phyloP scores from a whole-genome alignment of 2,329 filamentous ascomycete genomes.

The Atkinsonella texensis region DNA sequence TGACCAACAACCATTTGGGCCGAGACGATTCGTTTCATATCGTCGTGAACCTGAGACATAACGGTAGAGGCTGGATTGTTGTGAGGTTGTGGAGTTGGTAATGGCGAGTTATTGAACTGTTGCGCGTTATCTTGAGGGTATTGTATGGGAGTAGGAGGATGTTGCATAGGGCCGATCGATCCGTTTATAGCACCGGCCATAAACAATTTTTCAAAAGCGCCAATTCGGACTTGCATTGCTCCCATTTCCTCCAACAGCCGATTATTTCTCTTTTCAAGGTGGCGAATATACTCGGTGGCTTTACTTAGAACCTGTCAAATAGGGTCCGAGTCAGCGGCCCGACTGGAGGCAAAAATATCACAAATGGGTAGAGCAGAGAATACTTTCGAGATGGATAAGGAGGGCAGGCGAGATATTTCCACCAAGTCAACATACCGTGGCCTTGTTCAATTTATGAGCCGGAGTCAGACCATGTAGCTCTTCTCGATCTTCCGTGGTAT shows the following conservation, averaged over 20 bases:
- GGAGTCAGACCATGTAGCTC: slow-evolving; percentile 65
- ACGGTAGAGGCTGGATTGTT: slow-evolving; percentile 34
- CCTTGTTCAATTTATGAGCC: slow-evolving; percentile 92
- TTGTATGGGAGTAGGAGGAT: slow-evolving; percentile 40
- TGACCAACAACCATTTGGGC: slow-evolving; percentile 42
- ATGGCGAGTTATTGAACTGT: slow-evolving; percentile 32
- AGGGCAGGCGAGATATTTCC: not conserved
- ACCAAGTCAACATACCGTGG: slow-evolving; percentile 48
- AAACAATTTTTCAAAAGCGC: slow-evolving; percentile 67
- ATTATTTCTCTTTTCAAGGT: slow-evolving; percentile 83
- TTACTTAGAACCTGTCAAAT: slow-evolving; percentile 61
- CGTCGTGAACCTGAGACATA: slow-evolving; percentile 54
- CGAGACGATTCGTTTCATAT: slow-evolving; percentile 51
- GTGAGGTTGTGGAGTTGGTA: slow-evolving; percentile 24
- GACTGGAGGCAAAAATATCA: not conserved
- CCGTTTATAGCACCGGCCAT: slow-evolving; percentile 61
- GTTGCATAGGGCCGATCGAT: slow-evolving; percentile 41
- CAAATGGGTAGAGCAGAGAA: not conserved
- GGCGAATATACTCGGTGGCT: slow-evolving; percentile 89
- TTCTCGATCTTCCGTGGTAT: slow-evolving; percentile 62
- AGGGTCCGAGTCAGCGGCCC: not conserved
- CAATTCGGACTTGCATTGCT: slow-evolving; percentile 65
- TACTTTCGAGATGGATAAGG: too few species aligned
- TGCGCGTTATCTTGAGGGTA: slow-evolving; percentile 33
- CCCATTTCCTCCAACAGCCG: slow-evolving; percentile 71